Percentiles rank a stretch among this genome's conserved stretches.
These are phyloP conservation scores for Linaria vulgaris DNA, from an alignment of 257 asterid genomes.

Conservation along the genomic window DNA sequence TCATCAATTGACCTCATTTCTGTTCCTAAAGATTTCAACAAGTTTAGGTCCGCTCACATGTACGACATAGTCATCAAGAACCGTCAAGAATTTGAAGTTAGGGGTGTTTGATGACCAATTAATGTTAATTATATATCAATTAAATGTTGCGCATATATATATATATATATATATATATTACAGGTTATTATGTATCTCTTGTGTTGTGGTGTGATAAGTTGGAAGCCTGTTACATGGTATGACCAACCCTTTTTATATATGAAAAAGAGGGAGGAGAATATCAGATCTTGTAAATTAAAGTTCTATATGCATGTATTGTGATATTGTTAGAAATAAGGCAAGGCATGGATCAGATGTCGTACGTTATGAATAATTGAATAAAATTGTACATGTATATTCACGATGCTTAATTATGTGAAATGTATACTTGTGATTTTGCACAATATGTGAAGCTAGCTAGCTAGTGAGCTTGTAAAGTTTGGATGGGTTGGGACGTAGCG, in stretches of 20 bases:
- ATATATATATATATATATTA: too few relatives aligned
- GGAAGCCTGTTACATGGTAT: not conserved
- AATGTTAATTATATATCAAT: not conserved
- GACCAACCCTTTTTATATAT: too few relatives aligned
- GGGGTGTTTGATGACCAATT: constrained; percentile 14
- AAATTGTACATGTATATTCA: constrained; percentile 3
- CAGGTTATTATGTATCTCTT: not conserved
- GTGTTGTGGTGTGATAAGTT: constrained; percentile 12
- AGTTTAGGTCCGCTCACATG: constrained; percentile 55
- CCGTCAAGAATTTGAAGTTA: constrained; percentile 46
- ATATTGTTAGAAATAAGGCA: constrained; percentile 16
- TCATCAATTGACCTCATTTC: constrained; percentile 44
- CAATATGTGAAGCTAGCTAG: not conserved
- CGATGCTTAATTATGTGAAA: constrained; percentile 15
- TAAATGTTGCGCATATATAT: not conserved
- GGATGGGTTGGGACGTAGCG: constrained; percentile 3
- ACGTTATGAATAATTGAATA: too few relatives aligned
- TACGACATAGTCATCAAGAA: constrained; percentile 53
- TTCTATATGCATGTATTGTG: not conserved
- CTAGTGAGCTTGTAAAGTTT: not conserved
- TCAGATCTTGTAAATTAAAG: too few relatives aligned
- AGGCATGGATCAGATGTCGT: too few relatives aligned
- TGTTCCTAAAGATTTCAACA: constrained; percentile 49
- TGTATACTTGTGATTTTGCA: not conserved
- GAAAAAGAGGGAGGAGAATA: too few relatives aligned